These are phyloP conservation scores for Clonostachys rosea DNA, from an alignment of 2,329 filamentous ascomycete genomes.

Conservation along the genomic window DNA sequence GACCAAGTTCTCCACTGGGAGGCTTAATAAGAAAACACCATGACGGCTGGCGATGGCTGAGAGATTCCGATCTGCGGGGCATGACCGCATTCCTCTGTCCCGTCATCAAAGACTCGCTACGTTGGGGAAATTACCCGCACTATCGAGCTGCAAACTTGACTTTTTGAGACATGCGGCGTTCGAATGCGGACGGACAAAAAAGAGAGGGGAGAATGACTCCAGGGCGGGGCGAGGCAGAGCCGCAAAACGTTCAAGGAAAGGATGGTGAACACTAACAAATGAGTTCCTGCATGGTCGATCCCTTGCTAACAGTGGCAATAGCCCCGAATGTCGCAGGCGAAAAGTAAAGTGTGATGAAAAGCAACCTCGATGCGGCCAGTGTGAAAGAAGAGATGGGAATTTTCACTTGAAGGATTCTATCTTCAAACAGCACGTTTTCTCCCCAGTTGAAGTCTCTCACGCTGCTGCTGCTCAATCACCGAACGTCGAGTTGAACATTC, in stretches of 20 bases:
- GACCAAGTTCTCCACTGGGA: too few species aligned
- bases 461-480: background rate
- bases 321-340: background rate
- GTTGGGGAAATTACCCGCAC: too few species aligned
- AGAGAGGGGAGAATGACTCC: too few species aligned
- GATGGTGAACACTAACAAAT: background rate
- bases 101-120: too few species aligned
- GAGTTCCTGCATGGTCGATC: background rate
- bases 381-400: background rate
- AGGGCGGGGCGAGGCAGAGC: too few species aligned
- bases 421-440: background rate
- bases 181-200: too few species aligned
- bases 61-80: too few species aligned
- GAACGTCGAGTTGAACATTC: background rate
- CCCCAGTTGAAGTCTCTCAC: background rate
- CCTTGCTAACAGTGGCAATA: background rate
- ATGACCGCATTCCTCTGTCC: too few species aligned
- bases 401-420: background rate
- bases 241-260: conserved; percentile 23
- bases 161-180: too few species aligned
- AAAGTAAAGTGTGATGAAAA: background rate
- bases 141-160: too few species aligned
- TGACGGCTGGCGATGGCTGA: too few species aligned
- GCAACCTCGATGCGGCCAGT: background rate
- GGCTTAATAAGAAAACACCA: too few species aligned